Base-by-base conservation (phyloP, 768 basidiomycete genomes). In the Rhodotorula taiwanensis region DNA sequence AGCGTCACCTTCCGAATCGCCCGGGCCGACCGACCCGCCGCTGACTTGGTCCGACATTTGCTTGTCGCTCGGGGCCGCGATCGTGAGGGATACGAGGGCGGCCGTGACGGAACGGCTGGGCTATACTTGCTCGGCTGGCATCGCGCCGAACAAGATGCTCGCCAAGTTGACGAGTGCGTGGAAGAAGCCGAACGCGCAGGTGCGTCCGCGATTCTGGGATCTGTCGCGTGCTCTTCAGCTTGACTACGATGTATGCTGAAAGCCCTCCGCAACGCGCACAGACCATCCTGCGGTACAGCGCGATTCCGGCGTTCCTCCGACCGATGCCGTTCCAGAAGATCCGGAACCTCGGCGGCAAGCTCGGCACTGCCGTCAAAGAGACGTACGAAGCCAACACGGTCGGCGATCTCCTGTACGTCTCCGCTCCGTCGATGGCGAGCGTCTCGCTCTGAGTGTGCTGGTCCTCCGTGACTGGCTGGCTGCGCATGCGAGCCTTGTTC, bases 271-370 rank as follows among this genome's bases (percentile, higher is more conserved):
- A 18, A 45, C 31, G 49, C 28, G 25, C 51, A 56, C 63, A 97
- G 89, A 92, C 83, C 51, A 84, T 97, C 28, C 78, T 99, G 52
- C 82, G 92, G 34, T 87, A 88, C 69, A 78, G 79, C 36, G 89
- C 88, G 2, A 91, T 94, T 41, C 86, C 92, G 1, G 81, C 82
- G 53, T 99, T 93, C 74, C 79, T 98, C 51, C 79, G 79, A 43
- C 88, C 92, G 5, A 79, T 97, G 75, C 79, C 82, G n/a, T 97
- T 98, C 72, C 88, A 89, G 66, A 91, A 91, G 81, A 98, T 99
- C 73, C 83, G 95, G 16, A 89, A 89, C 70, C 79, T 99, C 0
- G 95, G 95, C 4, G 95, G 95, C 21, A 99, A 98, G 76, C 82
- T 98, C 1, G 95, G 95, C 2, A 81, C 83, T 55, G 86, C 88